A percentile compares a stretch with the other conserved stretches of the same genome.
Evolutionary conservation across 2,329 filamentous ascomycete species (phyloP).

Genomic region (Hymenoscyphus repandus): DNA sequence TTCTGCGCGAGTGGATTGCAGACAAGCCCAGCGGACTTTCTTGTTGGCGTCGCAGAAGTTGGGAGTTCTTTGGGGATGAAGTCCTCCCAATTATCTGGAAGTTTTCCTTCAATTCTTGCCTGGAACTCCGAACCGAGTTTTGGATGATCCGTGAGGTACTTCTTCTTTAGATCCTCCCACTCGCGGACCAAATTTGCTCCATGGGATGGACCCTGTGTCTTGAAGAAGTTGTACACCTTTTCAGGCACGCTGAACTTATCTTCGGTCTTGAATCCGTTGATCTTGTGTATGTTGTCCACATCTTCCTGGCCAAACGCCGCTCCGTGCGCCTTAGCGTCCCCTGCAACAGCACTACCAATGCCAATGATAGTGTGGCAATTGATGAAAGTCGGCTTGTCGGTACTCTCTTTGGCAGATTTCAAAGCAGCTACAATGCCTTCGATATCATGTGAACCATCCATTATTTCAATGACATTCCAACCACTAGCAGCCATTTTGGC

Average conservation of each 20-base stretch:
- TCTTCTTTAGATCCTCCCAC: conserved; percentile 25
- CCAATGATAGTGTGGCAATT: conserved; percentile 46
- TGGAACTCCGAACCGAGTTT: too few relatives aligned
- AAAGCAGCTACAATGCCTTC: conserved; percentile 38
- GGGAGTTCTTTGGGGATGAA: conserved; percentile 42
- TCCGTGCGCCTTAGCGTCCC: conserved; percentile 27
- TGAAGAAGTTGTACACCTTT: conserved; percentile 46
- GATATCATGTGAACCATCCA: conserved; percentile 41
- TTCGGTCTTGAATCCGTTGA: conserved; percentile 32
- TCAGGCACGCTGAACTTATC: conserved; percentile 36
- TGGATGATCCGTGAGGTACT: too few relatives aligned
- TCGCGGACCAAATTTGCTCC: conserved; percentile 39
- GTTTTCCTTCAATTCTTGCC: conserved; percentile 16
- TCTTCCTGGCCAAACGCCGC: conserved; percentile 17
- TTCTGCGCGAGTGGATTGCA: conserved; percentile 47
- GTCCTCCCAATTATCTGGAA: conserved; percentile 40
- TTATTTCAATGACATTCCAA: conserved; percentile 43
- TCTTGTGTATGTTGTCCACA: conserved; percentile 14
- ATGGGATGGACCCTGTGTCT: conserved; percentile 39
- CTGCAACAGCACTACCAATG: conserved; percentile 32
- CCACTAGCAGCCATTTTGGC: conserved; percentile 43
- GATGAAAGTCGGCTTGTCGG: conserved; percentile 45
- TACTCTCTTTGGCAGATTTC: conserved; percentile 33
- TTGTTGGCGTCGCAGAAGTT: conserved; percentile 41
- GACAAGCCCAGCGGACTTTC: conserved; percentile 43